Evolutionary conservation across 75 land plant species (phyloP).

Genomic region (Larix kaempferi): DNA sequence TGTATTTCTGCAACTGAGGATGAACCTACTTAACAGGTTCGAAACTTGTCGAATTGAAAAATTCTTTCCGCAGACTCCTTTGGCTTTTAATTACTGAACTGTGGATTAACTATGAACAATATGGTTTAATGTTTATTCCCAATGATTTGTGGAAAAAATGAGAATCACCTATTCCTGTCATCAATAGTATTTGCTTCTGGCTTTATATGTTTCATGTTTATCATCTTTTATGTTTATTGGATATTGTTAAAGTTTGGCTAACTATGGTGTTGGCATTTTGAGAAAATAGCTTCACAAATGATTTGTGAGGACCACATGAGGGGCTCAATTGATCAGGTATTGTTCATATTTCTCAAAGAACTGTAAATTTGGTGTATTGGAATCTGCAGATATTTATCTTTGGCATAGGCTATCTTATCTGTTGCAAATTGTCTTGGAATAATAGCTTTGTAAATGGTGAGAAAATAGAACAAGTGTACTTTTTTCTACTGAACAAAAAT

Average conservation of each 20-base stretch:
- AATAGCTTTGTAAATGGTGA: not conserved
- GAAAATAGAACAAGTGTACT: not conserved
- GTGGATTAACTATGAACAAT: too few relatives aligned
- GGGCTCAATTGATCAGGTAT: constrained; percentile 99
- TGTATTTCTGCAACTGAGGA: too few relatives aligned
- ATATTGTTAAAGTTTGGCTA: not conserved
- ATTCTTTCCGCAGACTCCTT: too few relatives aligned
- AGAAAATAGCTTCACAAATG: constrained; percentile 98
- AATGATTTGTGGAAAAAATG: too few relatives aligned
- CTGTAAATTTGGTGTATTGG: not conserved
- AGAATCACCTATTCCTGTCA: too few relatives aligned
- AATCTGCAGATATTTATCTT: not conserved
- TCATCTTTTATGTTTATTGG: not conserved
- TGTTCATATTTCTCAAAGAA: not conserved
- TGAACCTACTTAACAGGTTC: too few relatives aligned
- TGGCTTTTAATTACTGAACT: too few relatives aligned
- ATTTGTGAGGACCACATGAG: constrained; percentile 97
- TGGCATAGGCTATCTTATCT: not conserved
- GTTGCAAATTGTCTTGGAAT: not conserved
- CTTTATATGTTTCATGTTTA: too few relatives aligned
- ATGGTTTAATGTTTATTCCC: too few relatives aligned
- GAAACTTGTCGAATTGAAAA: too few relatives aligned
- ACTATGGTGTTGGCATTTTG: constrained; percentile 59
- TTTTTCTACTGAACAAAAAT: not conserved
- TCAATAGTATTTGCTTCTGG: not conserved